Percentiles rank a stretch among this genome's conserved stretches.
Evolutionary conservation across 352 stramenopile species (phyloP).

Genomic region (Globisporangium parvum): DNA sequence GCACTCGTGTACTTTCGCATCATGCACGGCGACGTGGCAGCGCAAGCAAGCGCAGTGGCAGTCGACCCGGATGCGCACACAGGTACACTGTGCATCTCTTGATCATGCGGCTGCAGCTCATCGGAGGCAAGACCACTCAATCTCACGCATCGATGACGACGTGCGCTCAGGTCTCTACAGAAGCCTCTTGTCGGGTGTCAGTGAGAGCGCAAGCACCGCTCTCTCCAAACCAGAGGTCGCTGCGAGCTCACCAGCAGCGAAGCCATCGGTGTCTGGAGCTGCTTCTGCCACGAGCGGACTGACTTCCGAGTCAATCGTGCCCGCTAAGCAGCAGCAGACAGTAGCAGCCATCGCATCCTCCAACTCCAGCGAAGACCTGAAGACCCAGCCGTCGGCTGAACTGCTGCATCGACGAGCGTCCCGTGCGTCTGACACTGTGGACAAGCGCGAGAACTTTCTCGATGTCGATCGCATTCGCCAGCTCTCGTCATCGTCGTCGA

Average conservation of each 20-base stretch:
- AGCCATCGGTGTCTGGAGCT: no score
- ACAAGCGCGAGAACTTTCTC: slow-evolving; percentile 15
- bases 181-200: no score
- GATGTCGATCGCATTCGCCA: slow-evolving; percentile 28
- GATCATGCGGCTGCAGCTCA: not conserved
- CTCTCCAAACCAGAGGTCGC: no score
- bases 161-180: not conserved
- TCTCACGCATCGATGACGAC: not conserved
- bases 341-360: not conserved
- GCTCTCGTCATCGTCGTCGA: slow-evolving; percentile 23
- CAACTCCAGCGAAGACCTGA: slow-evolving; percentile 1
- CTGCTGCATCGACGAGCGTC: slow-evolving; percentile 1
- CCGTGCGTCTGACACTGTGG: slow-evolving; percentile 8
- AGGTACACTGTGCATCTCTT: slow-evolving; percentile 14
- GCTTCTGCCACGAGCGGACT: no score
- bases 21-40: slow-evolving; percentile 18
- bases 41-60: slow-evolving; percentile 21
- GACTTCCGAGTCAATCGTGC: no score
- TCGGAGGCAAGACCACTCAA: not conserved
- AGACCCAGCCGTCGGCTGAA: not conserved
- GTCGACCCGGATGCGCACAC: slow-evolving; percentile 30
- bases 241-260: no score
- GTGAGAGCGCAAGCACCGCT: no score
- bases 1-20: slow-evolving; percentile 31
- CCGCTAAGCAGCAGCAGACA: not conserved